Base-by-base conservation (phyloP, 169 alveolate species). In the Eimeria falciformis region DNA sequence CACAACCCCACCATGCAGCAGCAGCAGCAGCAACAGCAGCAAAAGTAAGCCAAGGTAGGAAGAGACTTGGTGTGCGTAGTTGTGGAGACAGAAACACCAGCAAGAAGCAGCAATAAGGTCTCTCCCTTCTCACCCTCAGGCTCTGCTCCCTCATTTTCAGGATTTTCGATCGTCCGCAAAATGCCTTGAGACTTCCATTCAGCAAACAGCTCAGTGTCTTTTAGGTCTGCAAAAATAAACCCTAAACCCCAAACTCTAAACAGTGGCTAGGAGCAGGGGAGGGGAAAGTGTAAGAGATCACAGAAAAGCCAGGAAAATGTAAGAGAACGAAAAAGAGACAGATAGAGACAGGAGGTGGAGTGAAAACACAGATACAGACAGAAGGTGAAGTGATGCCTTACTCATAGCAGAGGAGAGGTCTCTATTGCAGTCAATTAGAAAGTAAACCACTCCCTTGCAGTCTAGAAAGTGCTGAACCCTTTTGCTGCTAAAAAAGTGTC, bases 391-490 rank as follows among this genome's bases (percentile, higher is more conserved):
- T 5, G 33, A 62, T 25, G 5, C 75, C 96, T 91, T 90, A 95
- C 96, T 93, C 92, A 95, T 96, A 33, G 98, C 98, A 29, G 90
- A 55, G 58, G 97, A 92, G 91, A 96, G 92, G 81, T 97, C 98
- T 43, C 97, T 91, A 90, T 97, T 97, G 73, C 98, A 95, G 89
- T 97, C 98, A 71, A 97, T 93, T 56, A 94, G 95, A 90, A 95
- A 95, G 94, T 97, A 97, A 23, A 96, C 96, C 29, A 96, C 96
- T 89, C 97, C 98, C 92, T 97, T 97, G 87, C 97, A 96, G 93
- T 97, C 97, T 55, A 97, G 94, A 43, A 97, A 82, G 79, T 96
- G 96, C 83, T 93, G 96, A 33, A 97, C 97, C 93, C 98, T 93
- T 87, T 93, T 83, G 6, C 98, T 96, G 68, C 95, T 94, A 88